Conservation (phyloP, 2,329 filamentous ascomycete genomes). For the Fusarium sarcochroum region DNA sequence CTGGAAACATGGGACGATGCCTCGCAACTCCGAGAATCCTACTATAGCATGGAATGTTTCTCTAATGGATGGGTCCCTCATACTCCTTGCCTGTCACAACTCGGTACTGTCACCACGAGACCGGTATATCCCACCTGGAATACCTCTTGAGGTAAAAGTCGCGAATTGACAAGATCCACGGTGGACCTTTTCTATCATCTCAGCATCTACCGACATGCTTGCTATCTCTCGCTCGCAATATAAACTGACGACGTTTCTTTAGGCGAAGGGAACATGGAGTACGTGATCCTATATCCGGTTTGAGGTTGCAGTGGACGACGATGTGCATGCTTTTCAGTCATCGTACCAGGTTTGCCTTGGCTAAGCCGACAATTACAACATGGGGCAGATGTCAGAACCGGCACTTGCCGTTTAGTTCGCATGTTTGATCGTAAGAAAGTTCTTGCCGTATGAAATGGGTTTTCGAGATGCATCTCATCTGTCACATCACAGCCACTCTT, state of each 20-base stretch:
- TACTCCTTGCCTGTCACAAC: slow-evolving; percentile 34
- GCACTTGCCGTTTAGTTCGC: slow-evolving; percentile 13
- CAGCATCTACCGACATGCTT: slow-evolving; percentile 10
- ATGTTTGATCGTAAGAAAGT: slow-evolving; percentile 35
- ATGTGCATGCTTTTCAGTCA: slow-evolving; percentile 5
- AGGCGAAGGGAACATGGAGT: slow-evolving; percentile 9
- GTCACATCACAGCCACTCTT: slow-evolving; percentile 13
- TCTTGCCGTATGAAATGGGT: slow-evolving; percentile 28
- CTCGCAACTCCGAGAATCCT: slow-evolving; percentile 25
- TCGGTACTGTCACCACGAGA: slow-evolving; percentile 10
- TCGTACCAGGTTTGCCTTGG: slow-evolving; percentile 3
- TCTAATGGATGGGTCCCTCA: slow-evolving; percentile 12
- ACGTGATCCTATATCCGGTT: neutral
- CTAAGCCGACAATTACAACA: neutral
- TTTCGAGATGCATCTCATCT: slow-evolving; percentile 14
- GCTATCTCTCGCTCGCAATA: slow-evolving; percentile 13
- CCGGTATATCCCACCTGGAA: slow-evolving; percentile 4
- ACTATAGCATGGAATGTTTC: slow-evolving; percentile 17
- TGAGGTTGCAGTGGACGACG: slow-evolving; percentile 2
- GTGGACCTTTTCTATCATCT: slow-evolving; percentile 13
- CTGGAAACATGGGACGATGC: slow-evolving; percentile 24
- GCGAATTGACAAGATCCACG: slow-evolving; percentile 14
- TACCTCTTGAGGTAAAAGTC: slow-evolving; percentile 32
- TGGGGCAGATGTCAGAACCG: slow-evolving; percentile 16
- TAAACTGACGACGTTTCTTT: slow-evolving; percentile 16